Evolutionary conservation across 148 eudicot species (phyloP), one percentile per base, ranked within the genome.

Genomic region (Rhododendron simsii): DNA sequence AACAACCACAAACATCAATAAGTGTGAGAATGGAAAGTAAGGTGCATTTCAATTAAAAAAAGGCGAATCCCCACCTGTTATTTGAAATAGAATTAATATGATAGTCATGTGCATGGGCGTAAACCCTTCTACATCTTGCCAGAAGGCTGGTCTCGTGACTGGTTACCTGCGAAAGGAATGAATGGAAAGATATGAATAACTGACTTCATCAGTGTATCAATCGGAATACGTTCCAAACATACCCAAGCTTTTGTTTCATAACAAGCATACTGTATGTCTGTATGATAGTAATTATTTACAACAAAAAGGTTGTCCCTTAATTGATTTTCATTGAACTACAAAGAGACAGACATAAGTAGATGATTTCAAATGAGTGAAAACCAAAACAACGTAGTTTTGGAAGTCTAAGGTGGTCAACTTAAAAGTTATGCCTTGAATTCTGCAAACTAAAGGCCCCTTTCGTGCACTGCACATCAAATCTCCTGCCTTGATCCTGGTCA

Each of bases 101-200:
- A 82, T 95, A 95, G 85, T 95, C 98, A 90, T 95, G 98, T 28
- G 98, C 98, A 92, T 95, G 96, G 83, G 98, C 96, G 69, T 95
- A 95, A 47, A 93, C 91, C 88, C 98, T 92, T 91, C 98, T 92
- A 86, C 98, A 95, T 89, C 94, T 93, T 20, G 98, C 96, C 80
- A 89, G 86, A 89, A 93, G 95, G 89, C 92, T 93, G 44, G 92
- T 92, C 90, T 93, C 98, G 65, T 91, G 89, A 89, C 93, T 92
- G 75, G 92, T 90, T 53, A 93, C 95, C 98, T 95, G 87, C 81
- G 90, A 37, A 39, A 75, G n/a, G 48, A 74, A 83, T 65, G 18
- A 61, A 63, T 41, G 30, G 28, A 71, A 57, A 53, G 53, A 76
- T 21, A 65, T 47, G 21, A 78, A 48, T 51, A 81, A 81, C 76